Evolutionary conservation across 1,139 yeast genomes (phyloP).

Genomic region (Meyerozyma smithsonii): DNA sequence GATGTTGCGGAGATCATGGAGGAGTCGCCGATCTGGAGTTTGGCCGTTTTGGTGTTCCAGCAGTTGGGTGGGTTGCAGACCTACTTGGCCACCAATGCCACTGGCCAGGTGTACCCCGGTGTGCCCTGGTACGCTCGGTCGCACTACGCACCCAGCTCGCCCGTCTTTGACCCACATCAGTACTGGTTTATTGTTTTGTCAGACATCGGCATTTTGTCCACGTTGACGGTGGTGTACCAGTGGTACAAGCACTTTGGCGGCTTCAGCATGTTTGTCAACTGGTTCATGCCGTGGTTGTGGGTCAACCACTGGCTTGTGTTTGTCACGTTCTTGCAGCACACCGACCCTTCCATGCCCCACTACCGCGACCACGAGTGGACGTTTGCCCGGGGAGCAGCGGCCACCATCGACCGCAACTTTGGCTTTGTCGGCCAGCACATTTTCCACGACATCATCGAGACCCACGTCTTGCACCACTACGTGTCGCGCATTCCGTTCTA

Average conservation of each 20-base stretch:
- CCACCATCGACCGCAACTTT: constrained; percentile 58
- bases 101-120: constrained; percentile 47
- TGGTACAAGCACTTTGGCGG: constrained; percentile 47
- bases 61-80: constrained; percentile 52
- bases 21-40: constrained; percentile 52
- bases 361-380: constrained; percentile 55
- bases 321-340: constrained; percentile 57
- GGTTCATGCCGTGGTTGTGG: constrained; percentile 52
- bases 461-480: constrained; percentile 61
- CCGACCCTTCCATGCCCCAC: constrained; percentile 56
- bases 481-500: constrained; percentile 61
- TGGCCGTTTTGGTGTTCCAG: constrained; percentile 40
- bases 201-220: constrained; percentile 50
- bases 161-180: constrained; percentile 50
- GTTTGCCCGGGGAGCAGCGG: constrained; percentile 65
- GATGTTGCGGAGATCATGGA: constrained; percentile 44
- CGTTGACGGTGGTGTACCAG: constrained; percentile 35
- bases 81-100: constrained; percentile 46
- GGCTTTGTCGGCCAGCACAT: constrained; percentile 56
- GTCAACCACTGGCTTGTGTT: constrained; percentile 65
- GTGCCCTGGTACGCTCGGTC: constrained; percentile 24
- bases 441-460: constrained; percentile 62
- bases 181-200: constrained; percentile 51
- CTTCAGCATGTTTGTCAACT: constrained; percentile 45
- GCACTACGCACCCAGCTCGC: constrained; percentile 52